A percentile compares a stretch with the other conserved stretches of the same genome.
phyloP scores from a whole-genome alignment of 1,284 basidiomycete species.

The Gomphus bonarii region DNA sequence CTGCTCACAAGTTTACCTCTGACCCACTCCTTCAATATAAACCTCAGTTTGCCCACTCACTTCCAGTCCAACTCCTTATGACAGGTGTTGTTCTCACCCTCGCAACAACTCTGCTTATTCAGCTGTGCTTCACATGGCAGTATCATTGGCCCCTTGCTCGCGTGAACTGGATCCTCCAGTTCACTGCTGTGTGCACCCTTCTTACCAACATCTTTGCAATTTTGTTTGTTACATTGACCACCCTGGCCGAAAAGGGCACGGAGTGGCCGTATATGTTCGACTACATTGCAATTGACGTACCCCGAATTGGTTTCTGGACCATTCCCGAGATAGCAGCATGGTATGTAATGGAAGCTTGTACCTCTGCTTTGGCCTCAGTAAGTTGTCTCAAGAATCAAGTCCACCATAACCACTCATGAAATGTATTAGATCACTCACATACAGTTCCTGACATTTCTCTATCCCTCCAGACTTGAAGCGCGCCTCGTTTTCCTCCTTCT shows the following conservation, averaged over 20 bases:
- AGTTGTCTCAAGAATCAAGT: constrained; percentile 16
- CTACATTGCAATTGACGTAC: constrained; percentile 80
- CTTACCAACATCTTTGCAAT: constrained; percentile 72
- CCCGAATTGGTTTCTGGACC: constrained; percentile 57
- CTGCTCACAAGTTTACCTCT: constrained; percentile 18
- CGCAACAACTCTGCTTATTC: constrained; percentile 79
- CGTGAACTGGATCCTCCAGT: constrained; percentile 84
- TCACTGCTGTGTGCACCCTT: constrained; percentile 73
- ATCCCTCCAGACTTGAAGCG: constrained; percentile 87
- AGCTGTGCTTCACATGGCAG: constrained; percentile 90
- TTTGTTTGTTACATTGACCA: constrained; percentile 61
- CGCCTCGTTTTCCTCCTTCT: constrained; percentile 82
- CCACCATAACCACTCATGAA: neutral
- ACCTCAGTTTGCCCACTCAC: constrained; percentile 73
- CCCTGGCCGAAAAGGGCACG: constrained; percentile 52
- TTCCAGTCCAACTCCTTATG: constrained; percentile 86
- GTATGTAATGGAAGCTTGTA: constrained; percentile 82
- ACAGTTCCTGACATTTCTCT: constrained; percentile 93
- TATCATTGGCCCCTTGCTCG: constrained; percentile 94
- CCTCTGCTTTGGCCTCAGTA: constrained; percentile 80
- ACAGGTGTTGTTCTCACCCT: constrained; percentile 85
- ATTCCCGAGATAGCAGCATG: constrained; percentile 65
- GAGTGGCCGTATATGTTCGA: constrained; percentile 93
- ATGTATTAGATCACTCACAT: constrained; percentile 82
- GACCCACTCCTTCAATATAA: constrained; percentile 74